Conservation (phyloP, 305 asterid species). For the Fraxinus angustifolia region DNA sequence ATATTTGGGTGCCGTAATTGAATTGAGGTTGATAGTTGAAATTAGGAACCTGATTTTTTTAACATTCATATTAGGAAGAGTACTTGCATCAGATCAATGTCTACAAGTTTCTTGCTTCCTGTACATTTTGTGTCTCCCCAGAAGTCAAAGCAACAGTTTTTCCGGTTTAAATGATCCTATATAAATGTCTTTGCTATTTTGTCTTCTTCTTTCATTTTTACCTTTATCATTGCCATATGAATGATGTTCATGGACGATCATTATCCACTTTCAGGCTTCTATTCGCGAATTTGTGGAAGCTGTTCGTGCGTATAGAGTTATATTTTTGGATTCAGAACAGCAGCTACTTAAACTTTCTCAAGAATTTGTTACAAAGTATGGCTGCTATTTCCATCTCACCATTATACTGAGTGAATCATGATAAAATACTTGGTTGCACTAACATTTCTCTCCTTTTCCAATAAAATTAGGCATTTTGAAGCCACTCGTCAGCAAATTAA, state of each 20-base stretch:
- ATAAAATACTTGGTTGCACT: background rate
- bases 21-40: slow-evolving; percentile 1
- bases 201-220: background rate
- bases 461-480: slow-evolving; percentile 27
- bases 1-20: background rate
- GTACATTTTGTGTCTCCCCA: background rate
- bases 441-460: background rate
- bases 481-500: slow-evolving; percentile 37
- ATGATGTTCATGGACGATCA: background rate
- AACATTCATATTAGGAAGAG: background rate
- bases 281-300: slow-evolving; percentile 89
- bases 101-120: background rate
- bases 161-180: background rate
- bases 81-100: background rate
- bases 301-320: slow-evolving; percentile 85
- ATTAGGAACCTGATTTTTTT: background rate
- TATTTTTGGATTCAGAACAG: slow-evolving; percentile 81
- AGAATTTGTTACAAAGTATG: slow-evolving; percentile 70
- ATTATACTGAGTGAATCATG: background rate
- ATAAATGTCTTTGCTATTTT: background rate
- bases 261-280: slow-evolving; percentile 57
- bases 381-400: slow-evolving; percentile 14
- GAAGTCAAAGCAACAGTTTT: background rate
- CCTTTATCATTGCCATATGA: background rate
- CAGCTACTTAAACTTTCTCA: slow-evolving; percentile 78